These are phyloP conservation scores for Starmera quercuum DNA, from an alignment of 805 yeast species.

Conservation along the genomic window DNA sequence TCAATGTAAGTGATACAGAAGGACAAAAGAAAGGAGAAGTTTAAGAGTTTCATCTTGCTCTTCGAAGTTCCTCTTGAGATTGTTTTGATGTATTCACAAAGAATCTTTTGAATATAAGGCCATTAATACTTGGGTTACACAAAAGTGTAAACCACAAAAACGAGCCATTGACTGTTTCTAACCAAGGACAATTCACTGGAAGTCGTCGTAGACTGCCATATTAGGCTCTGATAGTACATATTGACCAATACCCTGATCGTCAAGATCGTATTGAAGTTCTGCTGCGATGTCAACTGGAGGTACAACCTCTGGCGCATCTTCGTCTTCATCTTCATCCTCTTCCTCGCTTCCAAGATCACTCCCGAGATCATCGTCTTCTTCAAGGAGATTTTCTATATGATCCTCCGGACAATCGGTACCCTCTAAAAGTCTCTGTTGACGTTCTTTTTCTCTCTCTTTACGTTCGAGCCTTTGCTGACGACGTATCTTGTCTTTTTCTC, in stretches of 20 bases:
- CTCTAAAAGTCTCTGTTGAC: not conserved
- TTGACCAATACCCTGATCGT: slow-evolving; percentile 2
- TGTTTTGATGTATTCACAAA: too few relatives aligned
- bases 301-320: not conserved
- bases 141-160: too few relatives aligned
- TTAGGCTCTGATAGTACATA: too few relatives aligned
- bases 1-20: slow-evolving; percentile 2
- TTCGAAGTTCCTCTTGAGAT: too few relatives aligned
- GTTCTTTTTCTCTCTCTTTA: slow-evolving; percentile 10
- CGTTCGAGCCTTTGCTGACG: slow-evolving; percentile 15
- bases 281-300: too few relatives aligned
- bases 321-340: slow-evolving; percentile 3
- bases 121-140: too few relatives aligned
- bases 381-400: not conserved
- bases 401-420: not conserved
- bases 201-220: too few relatives aligned
- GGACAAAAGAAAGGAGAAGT: too few relatives aligned
- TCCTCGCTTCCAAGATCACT: not conserved
- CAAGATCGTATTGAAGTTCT: slow-evolving; percentile 1
- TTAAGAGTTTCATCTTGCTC: too few relatives aligned
- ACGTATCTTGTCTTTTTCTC: slow-evolving; percentile 16
- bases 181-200: too few relatives aligned
- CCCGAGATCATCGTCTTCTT: slow-evolving; percentile 1
- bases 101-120: too few relatives aligned
- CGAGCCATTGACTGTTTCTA: too few relatives aligned